Base-by-base conservation (phyloP, 2,329 filamentous ascomycete genomes). In the Xenosphaeropsis pyriputrescens region DNA sequence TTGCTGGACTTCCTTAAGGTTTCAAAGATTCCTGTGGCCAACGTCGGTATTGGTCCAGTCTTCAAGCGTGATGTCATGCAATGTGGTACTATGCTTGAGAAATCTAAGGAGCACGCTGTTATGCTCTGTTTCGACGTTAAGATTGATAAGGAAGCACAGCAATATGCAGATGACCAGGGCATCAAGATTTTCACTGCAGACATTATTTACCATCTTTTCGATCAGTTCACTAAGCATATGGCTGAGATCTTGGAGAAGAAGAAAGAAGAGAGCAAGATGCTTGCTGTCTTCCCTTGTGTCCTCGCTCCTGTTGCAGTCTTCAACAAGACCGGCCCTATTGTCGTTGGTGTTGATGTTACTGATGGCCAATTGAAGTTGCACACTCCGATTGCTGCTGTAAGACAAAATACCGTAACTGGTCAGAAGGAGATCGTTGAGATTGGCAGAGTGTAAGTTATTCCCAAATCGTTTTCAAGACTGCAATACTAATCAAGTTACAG, bases 121-220 rank as follows among this genome's bases (percentile, higher is more conserved):
- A 98, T 98, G 91, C 77, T 98, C 36, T 96, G 91, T 60, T 98
- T 98, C 70, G 93, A 98, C 58, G 91, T 98, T 63, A 96, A 95
- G 67, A 85, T 98, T 13, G 91, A 98, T 64, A 96, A 94, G 61
- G 91, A 98, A 56, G 91, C 91, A 1, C 77, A 81, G 47, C 70
- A 74, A 8, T 93, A 96, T 51, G 91, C 91, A 9, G 85, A 95
- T 14, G 86, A 96, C 40, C 78, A 93, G 44, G 86, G 86, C 37
- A 84, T 98, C 64, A 96, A 93, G 68, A 84, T 98, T 51, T 98
- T 98, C 67, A 93, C 85, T 3, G 91, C 93, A 2, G 89, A 98
- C 60, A 98, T 98, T 51, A 98, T 98, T 55, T 98, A 98, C 62
- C 91, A 98, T 60, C 68, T 98, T 41, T 98, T 98, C 58, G 93